Evolutionary conservation across 2,329 filamentous ascomycete species (phyloP), one percentile per base, ranked within the genome.

Genomic region (Aspergillus sp.): DNA sequence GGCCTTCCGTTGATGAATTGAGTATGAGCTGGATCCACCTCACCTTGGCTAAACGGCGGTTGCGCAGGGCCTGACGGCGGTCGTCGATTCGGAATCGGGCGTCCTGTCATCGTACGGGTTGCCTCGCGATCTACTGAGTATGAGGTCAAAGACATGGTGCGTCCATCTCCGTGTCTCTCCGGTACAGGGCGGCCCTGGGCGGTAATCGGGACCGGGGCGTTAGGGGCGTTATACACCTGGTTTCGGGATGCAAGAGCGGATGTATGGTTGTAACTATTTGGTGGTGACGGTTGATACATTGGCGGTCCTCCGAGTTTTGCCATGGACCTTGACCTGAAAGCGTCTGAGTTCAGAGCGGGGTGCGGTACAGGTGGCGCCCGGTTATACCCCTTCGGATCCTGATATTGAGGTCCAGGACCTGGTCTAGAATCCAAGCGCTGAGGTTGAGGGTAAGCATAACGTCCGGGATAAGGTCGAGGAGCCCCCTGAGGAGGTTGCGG

Each of bases 91-190:
- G 95, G 95, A 67, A 99, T 96, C 22, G 96, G 85, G 68, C 95
- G 87, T 52, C 95, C 95, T 22, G 72, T 77, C 74, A 91, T 96
- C 87, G 94, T 97, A 77, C 97, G 94, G 13, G 82, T 79, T 76
- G 95, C 90, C 49, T 93, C 83, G 71, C 91, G 85, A 69, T 96
- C 92, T 57, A 90, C 84, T 3, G 89, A 84, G 68, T 92, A 91
- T 9, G 91, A 92, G 5, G 90, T 95, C 89, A 99, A 90, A 50
- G 94, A 97, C 95, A 98, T 98, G 65, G 95, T 89, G 61, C 95
- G 87, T 77, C 98, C 94, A 71, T 98, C 94, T 59, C 96, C 92
- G 64, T 93, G 91, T 57, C 94, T 88, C 74, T 97, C 93, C 1
- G 95, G 95, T 8, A 99, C 93, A 41, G 95, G 84, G 63, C 95